These are phyloP conservation scores for Salix arbutifolia DNA, from an alignment of 345 rosid genomes.

Conservation along the genomic window DNA sequence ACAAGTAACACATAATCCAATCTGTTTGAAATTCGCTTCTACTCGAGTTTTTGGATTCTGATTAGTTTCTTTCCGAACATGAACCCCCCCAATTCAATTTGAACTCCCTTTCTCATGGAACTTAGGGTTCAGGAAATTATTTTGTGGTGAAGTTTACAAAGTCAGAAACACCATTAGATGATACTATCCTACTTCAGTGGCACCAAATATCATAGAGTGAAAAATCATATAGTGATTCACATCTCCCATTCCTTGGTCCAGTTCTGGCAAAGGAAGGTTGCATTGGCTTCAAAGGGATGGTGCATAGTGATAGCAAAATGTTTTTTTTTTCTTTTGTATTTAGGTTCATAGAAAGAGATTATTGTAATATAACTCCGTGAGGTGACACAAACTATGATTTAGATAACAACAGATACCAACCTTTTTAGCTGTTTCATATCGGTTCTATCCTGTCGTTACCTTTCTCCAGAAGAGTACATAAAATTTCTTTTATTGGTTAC, in stretches of 20 bases:
- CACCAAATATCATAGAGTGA: not conserved
- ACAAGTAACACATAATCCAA: not conserved
- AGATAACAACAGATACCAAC: not conserved
- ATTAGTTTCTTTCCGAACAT: not conserved
- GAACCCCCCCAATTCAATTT: not conserved
- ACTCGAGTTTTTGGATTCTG: slow-evolving; percentile 2
- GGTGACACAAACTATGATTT: not conserved
- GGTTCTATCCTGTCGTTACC: not conserved
- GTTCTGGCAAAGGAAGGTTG: slow-evolving; percentile 14
- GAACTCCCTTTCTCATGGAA: not conserved
- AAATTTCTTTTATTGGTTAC: not conserved
- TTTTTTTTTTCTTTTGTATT: not conserved
- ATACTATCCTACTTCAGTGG: not conserved
- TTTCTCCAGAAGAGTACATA: not conserved
- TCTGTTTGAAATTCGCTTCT: slow-evolving; percentile 3
- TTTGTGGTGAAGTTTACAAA: slow-evolving; percentile 1
- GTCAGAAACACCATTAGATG: slow-evolving; percentile 4
- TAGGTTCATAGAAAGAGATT: not conserved
- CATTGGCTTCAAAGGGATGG: not conserved
- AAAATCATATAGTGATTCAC: slow-evolving; percentile 16
- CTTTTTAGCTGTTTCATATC: not conserved
- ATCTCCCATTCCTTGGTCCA: slow-evolving; percentile 10
- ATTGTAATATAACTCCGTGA: not conserved
- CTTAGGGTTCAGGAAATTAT: not conserved
- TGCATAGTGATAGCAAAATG: slow-evolving; percentile 9